Conservation (phyloP, 2,329 filamentous ascomycete species). For the Clarireedia monteithiana region DNA sequence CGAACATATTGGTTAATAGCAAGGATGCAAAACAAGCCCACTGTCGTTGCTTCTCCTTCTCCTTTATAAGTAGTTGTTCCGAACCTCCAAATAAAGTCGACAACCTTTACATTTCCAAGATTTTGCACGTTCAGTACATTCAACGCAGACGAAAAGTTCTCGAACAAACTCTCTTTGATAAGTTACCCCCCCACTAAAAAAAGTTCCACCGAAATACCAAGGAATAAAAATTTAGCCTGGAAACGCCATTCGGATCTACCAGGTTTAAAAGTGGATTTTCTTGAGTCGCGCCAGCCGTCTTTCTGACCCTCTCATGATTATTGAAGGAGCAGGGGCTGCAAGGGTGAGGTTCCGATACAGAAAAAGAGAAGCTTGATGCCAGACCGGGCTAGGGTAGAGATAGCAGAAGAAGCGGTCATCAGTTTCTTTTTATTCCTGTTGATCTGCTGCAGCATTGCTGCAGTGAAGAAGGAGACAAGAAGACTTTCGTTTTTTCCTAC, state of each 20-base stretch:
- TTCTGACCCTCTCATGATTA: slow-evolving; percentile 1
- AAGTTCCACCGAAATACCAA: not conserved
- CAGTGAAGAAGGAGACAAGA: not conserved
- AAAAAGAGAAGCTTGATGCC: not conserved
- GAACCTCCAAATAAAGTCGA: not conserved
- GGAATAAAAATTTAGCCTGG: not conserved
- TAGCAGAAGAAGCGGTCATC: not conserved
- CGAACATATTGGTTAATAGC: too few relatives aligned
- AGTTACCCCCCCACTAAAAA: not conserved
- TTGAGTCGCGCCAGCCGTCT: not conserved
- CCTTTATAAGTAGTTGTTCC: too few relatives aligned
- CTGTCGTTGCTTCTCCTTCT: too few relatives aligned
- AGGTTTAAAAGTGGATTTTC: slow-evolving; percentile 3
- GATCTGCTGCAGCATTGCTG: not conserved
- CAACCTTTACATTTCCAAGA: not conserved
- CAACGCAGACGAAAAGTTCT: not conserved
- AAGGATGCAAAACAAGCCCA: too few relatives aligned
- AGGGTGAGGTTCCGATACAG: not conserved
- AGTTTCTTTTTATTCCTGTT: not conserved
- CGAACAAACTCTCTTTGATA: not conserved
- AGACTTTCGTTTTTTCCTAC: too few relatives aligned
- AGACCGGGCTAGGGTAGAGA: not conserved
- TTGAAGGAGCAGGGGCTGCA: not conserved
- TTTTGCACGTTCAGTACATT: not conserved
- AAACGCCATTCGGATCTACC: slow-evolving; percentile 9